These are phyloP conservation scores for Sordaria brevicollis DNA, from an alignment of 495 filamentous ascomycete genomes.

Conservation along the genomic window DNA sequence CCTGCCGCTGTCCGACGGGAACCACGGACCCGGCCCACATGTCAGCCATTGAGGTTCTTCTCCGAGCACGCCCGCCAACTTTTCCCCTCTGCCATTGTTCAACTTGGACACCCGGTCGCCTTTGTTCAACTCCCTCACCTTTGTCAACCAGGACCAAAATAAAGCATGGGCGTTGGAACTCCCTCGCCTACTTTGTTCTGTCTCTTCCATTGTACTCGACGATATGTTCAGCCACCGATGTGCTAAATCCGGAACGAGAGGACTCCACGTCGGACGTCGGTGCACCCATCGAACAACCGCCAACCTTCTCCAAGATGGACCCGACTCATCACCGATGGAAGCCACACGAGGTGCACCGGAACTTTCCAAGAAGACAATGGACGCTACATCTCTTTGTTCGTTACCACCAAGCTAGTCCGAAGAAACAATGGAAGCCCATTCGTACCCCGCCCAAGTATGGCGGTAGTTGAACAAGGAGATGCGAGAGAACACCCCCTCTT, in stretches of 20 bases:
- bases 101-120: not conserved
- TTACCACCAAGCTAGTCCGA: too few relatives aligned
- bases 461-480: too few relatives aligned
- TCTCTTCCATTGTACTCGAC: not conserved
- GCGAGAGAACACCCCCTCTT: too few relatives aligned
- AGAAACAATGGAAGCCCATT: too few relatives aligned
- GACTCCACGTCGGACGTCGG: too few relatives aligned
- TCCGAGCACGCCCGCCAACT: not conserved
- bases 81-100: not conserved
- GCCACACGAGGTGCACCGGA: not conserved
- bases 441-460: too few relatives aligned
- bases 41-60: not conserved
- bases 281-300: not conserved
- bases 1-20: not conserved
- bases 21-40: not conserved
- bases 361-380: not conserved
- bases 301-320: not conserved
- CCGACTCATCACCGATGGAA: not conserved
- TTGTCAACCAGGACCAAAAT: not conserved
- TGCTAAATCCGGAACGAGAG: not conserved
- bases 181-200: not conserved
- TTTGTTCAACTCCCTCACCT: not conserved
- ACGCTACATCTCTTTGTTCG: too few relatives aligned
- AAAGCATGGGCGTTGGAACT: not conserved
- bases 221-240: not conserved